phyloP scores from a whole-genome alignment of 1,284 basidiomycete species.

The Prillingera fragicola region DNA sequence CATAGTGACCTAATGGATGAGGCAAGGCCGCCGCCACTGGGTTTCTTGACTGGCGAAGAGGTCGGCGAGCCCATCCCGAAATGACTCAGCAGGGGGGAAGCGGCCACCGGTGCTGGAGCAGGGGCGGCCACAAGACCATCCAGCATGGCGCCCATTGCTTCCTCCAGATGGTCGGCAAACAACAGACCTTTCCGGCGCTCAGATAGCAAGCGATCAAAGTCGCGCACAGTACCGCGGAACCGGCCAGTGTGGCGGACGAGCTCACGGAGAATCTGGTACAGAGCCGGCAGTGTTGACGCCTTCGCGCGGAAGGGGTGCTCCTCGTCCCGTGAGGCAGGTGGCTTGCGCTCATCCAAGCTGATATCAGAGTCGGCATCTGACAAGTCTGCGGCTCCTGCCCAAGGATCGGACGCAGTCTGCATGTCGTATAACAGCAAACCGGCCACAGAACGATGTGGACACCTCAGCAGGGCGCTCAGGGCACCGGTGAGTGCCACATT shows the following conservation, averaged over 20 bases:
- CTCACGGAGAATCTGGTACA: slow-evolving; percentile 71
- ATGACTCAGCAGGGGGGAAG: no score
- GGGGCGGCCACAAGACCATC: slow-evolving; percentile 48
- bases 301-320: slow-evolving; percentile 14
- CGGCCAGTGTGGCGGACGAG: slow-evolving; percentile 56
- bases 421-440: slow-evolving; percentile 63
- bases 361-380: slow-evolving; percentile 53
- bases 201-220: slow-evolving; percentile 76
- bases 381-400: slow-evolving; percentile 10
- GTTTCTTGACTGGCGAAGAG: no score
- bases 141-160: slow-evolving; percentile 70
- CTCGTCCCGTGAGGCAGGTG: no score
- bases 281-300: slow-evolving; percentile 53
- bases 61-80: no score
- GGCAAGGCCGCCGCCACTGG: no score
- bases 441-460: slow-evolving; percentile 75
- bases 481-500: slow-evolving; percentile 85
- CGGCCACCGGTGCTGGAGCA: slow-evolving; percentile 7
- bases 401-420: slow-evolving; percentile 15
- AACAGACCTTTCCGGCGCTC: slow-evolving; percentile 84
- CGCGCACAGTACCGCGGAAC: slow-evolving; percentile 46
- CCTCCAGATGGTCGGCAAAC: slow-evolving; percentile 87
- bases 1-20: no score
- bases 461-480: slow-evolving; percentile 68
- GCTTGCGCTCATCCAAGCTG: slow-evolving; percentile 20